Evolutionary conservation across 208 protist species (phyloP).

Genomic region (Acanthamoeba castellanii): DNA sequence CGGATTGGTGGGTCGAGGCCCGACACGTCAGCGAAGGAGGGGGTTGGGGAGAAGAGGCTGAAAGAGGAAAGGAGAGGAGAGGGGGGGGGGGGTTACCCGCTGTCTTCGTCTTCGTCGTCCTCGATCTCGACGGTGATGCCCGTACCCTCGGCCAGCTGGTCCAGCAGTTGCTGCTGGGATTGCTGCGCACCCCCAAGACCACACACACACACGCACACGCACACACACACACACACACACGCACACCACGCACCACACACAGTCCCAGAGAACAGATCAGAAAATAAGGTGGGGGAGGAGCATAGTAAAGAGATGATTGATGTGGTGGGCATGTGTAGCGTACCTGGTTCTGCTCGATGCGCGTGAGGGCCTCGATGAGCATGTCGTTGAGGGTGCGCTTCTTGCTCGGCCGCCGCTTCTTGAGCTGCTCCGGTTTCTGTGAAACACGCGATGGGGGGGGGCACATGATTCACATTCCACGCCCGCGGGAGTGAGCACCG

Average conservation of each 20-base stretch:
- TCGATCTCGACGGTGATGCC: constrained; percentile 27
- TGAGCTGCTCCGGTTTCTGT: constrained; percentile 69
- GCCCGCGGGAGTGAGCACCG: neutral
- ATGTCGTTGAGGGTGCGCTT: constrained; percentile 70
- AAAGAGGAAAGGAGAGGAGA: too few species aligned
- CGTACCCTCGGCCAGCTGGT: constrained; percentile 40
- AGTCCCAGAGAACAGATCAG: too few species aligned
- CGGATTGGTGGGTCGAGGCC: too few species aligned
- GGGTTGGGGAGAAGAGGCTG: too few species aligned
- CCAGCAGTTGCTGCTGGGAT: constrained; percentile 37
- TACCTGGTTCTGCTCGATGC: constrained; percentile 41
- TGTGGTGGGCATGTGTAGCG: too few species aligned
- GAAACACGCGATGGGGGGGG: too few species aligned
- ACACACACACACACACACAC: neutral
- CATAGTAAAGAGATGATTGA: too few species aligned
- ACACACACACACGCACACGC: neutral
- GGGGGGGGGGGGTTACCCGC: neutral
- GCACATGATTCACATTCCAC: too few species aligned
- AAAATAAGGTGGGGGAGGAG: too few species aligned
- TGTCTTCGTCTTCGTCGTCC: constrained; percentile 28
- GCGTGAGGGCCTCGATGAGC: constrained; percentile 66
- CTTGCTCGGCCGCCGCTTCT: constrained; percentile 62
- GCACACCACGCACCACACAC: too few species aligned
- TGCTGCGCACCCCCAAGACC: neutral
- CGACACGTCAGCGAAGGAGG: neutral